Conservation (phyloP, 352 stramenopile genomes). For the Elongisporangium senticosum region DNA sequence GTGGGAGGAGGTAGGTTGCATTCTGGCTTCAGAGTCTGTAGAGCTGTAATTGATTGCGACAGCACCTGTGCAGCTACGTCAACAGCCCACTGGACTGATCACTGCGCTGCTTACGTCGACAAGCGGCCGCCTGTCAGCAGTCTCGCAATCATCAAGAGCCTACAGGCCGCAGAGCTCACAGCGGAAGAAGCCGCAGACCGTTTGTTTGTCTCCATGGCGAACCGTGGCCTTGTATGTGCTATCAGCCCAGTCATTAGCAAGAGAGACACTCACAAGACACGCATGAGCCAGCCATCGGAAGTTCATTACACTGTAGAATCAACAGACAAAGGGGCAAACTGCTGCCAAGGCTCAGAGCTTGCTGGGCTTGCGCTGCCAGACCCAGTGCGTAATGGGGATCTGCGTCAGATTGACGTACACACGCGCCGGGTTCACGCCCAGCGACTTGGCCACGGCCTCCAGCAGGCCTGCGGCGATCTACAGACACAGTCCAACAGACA, state of each 20-base stretch:
- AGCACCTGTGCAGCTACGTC: background rate
- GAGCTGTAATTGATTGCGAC: conserved; percentile 1
- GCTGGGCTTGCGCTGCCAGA: conserved; percentile 20
- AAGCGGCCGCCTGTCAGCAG: background rate
- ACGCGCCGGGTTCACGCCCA: conserved; percentile 29
- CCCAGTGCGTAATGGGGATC: conserved; percentile 41
- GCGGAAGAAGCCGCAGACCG: background rate
- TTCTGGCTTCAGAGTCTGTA: background rate
- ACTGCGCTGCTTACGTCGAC: background rate
- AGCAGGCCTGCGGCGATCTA: conserved; percentile 41
- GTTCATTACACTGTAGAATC: background rate
- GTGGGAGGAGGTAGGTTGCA: background rate
- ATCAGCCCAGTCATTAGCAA: conserved; percentile 13
- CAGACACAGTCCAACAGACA: background rate
- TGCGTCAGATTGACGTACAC: conserved; percentile 60
- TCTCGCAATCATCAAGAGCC: background rate
- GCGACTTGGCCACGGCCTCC: conserved; percentile 29
- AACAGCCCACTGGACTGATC: background rate
- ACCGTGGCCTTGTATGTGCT: conserved; percentile 14
- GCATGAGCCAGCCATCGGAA: background rate
- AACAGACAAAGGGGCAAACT: background rate
- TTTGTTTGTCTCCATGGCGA: no score
- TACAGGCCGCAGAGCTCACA: background rate
- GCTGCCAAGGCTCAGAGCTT: background rate
- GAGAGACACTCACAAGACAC: background rate